These are phyloP conservation scores for Oehlia diaphana DNA, from an alignment of 192 early-diverging fungal species.

Conservation along the genomic window DNA sequence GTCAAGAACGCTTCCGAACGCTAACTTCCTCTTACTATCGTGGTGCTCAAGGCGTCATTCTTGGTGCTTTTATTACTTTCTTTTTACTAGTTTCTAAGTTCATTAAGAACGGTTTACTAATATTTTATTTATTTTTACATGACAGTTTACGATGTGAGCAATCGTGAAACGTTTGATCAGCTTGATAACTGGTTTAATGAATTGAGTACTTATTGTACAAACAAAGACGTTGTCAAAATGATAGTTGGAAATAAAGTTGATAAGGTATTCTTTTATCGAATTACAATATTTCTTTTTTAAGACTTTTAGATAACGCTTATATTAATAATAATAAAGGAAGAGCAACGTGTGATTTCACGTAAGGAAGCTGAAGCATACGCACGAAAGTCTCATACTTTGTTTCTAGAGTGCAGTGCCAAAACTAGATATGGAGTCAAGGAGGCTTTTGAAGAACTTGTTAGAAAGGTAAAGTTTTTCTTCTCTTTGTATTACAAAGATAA, in stretches of 20 bases:
- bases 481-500: background rate
- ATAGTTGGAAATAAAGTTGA: conserved; percentile 99
- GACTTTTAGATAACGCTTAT: background rate
- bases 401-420: conserved; percentile 96
- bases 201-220: conserved; percentile 88
- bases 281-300: background rate
- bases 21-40: conserved; percentile 97
- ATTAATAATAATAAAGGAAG: conserved; percentile 40
- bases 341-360: conserved; percentile 69
- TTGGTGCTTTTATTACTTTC: conserved; percentile 55
- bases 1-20: conserved; percentile 97
- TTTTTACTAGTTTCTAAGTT: background rate
- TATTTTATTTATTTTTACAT: background rate
- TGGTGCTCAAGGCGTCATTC: conserved; percentile 96
- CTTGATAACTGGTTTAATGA: conserved; percentile 95
- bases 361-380: conserved; percentile 94
- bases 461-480: conserved; percentile 58
- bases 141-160: conserved; percentile 95
- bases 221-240: conserved; percentile 90
- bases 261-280: conserved; percentile 37
- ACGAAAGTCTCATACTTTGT: conserved; percentile 84
- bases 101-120: background rate
- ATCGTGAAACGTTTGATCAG: conserved; percentile 89
- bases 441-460: conserved; percentile 92
- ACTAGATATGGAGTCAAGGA: conserved; percentile 89